These are phyloP conservation scores for Sugiyamaella boreocaroliniensis DNA, from an alignment of 805 yeast species.

Conservation along the genomic window DNA sequence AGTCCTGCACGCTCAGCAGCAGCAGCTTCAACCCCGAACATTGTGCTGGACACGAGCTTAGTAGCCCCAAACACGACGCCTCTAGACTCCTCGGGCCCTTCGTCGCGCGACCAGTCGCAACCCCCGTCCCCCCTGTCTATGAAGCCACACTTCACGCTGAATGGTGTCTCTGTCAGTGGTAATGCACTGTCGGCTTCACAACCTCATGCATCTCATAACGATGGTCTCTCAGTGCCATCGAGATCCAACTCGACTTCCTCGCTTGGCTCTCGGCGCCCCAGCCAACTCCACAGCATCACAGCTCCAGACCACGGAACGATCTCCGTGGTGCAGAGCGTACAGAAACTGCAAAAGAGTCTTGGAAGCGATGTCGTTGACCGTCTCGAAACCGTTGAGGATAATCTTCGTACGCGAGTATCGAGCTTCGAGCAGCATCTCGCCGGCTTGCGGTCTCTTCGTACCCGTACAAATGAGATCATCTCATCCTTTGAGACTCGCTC, in stretches of 20 bases:
- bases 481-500: slow-evolving; percentile 19
- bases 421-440: slow-evolving; percentile 22
- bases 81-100: not conserved
- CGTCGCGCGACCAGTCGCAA: not conserved
- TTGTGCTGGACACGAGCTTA: not conserved
- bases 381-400: slow-evolving; percentile 11
- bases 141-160: not conserved
- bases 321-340: slow-evolving; percentile 12
- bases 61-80: not conserved
- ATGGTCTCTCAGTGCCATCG: too few relatives aligned
- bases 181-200: not conserved
- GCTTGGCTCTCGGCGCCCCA: not conserved
- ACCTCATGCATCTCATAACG: too few relatives aligned
- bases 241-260: too few relatives aligned
- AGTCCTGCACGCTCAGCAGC: not conserved
- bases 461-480: slow-evolving; percentile 16
- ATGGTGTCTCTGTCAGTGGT: not conserved
- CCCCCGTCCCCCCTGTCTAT: not conserved
- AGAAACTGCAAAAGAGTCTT: slow-evolving; percentile 12
- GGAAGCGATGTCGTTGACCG: slow-evolving; percentile 15
- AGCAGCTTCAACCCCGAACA: not conserved
- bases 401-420: slow-evolving; percentile 13
- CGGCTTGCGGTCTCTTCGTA: slow-evolving; percentile 21
- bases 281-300: not conserved
- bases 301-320: not conserved